Base-by-base conservation (phyloP, 2,329 filamentous ascomycete genomes). In the Neocatenulostroma microsporum region DNA sequence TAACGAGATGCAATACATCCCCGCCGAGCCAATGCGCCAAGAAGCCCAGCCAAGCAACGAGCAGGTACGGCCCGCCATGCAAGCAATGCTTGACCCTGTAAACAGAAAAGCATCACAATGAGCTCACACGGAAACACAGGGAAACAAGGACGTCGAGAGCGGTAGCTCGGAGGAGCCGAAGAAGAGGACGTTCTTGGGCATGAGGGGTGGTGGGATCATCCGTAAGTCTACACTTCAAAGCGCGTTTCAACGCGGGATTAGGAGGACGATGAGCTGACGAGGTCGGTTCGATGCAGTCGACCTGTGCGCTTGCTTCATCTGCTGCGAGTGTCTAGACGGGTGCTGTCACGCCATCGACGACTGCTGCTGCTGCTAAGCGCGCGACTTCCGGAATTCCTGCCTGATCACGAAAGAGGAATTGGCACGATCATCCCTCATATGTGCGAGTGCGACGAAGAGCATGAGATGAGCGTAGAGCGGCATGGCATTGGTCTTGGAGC, bases 301-400 rank as follows among this genome's bases (percentile, higher is more conserved):
- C 35, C 35, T 52, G 11, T 54, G 50, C 35, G 50, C 50, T 29
- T 54, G 50, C 40, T 54, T 54, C 49, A 52, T 54, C 39, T 54
- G 50, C 44, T 54, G 50, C 44, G 50, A 54, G 34, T 49, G 45
- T 36, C 41, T 50, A 37, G 44, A n/a, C n/a, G n/a, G n/a, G n/a
- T n/a, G n/a, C n/a, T n/a, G n/a, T n/a, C n/a, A n/a, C n/a, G n/a
- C n/a, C n/a, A n/a, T n/a, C n/a, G n/a, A n/a, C n/a, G n/a, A n/a
- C n/a, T n/a, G n/a, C n/a, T n/a, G n/a, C n/a, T n/a, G n/a, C n/a
- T n/a, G n/a, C n/a, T n/a, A n/a, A n/a, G n/a, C n/a, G n/a, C n/a
- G n/a, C n/a, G n/a, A n/a, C n/a, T n/a, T n/a, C n/a, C n/a, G n/a
- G n/a, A n/a, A n/a, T n/a, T n/a, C n/a, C n/a, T n/a, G n/a, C n/a